Base-by-base conservation (phyloP, 805 yeast genomes). In the Grigorovia yakushimaensis region DNA sequence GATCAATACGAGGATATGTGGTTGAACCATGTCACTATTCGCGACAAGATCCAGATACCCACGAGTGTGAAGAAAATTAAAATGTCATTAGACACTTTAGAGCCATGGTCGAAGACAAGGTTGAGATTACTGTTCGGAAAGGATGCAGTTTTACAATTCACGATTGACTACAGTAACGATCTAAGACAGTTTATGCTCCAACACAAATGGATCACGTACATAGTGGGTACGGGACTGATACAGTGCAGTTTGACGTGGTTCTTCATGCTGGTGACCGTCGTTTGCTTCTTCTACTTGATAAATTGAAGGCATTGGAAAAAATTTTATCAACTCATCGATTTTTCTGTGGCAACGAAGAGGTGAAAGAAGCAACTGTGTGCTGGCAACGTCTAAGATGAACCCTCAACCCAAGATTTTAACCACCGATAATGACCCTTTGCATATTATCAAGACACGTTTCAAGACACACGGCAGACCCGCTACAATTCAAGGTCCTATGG, bases 401-500 rank as follows among this genome's bases (percentile, higher is more conserved):
- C 19, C 6, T 77, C 78, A 21, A 22, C 48, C 48, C 4, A 57
- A 54, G 40, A 23, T 27, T 33, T 65, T 81, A 50, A 62, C 68
- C 42, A 70, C 74, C 17, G 60, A 67, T 30, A 73, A 77, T 62
- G 76, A 76, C 54, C 84, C 85, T 13, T 55, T 79, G 18, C 62
- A 68, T 39, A 75, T 81, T 15, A 70, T 81, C 10, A 66, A 38
- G 38, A 65, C 73, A 48, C 69, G 82, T 59, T 61, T 66, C 52
- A 46, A 55, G 21, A 59, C 64, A 2, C 76, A 73, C 50, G 69
- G 70, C 4, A 65, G 82, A 49, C 82, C 83, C 0, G 87, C 77
- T 1, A 75, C 73, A 40, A 73, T 84, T 10, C 81, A 86, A 1
- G 98, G 98, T 0, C 98, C 98, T 4, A 93, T 93, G 98, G 98